Conservation (phyloP, 75 land plant species). For the Selaginella tamariscina region DNA sequence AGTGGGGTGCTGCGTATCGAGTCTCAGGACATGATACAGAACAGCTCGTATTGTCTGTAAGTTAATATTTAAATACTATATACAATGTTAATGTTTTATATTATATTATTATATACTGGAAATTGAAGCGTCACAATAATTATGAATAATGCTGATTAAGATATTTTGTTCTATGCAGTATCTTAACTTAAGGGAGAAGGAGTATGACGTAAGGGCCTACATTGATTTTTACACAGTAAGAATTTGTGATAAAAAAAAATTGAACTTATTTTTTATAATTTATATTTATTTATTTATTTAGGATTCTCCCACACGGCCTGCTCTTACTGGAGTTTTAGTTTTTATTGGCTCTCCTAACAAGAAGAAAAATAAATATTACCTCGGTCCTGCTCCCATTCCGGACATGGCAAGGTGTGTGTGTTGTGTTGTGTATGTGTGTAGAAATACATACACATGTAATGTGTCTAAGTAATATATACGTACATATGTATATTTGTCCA, state of each 20-base stretch:
- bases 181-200: background rate
- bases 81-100: too few relatives aligned
- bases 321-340: constrained; percentile 4
- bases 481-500: too few relatives aligned
- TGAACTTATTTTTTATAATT: background rate
- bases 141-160: too few relatives aligned
- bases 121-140: too few relatives aligned
- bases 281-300: background rate
- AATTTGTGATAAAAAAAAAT: background rate
- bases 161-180: constrained; percentile 1
- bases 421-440: background rate
- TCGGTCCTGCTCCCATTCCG: constrained; percentile 1
- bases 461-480: too few relatives aligned
- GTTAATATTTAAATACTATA: too few relatives aligned
- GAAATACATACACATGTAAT: too few relatives aligned
- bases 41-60: constrained; percentile 7
- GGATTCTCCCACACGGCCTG: background rate
- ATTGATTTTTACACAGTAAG: constrained; percentile 9
- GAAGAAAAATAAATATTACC: background rate
- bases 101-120: too few relatives aligned
- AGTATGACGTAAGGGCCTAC: constrained; percentile 18
- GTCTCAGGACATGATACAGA: constrained; percentile 4
- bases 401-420: constrained; percentile 7
- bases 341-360: constrained; percentile 1
- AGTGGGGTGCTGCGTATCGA: constrained; percentile 12